Conservation (phyloP, 176 grass and related monocot genomes). For the Eleusine indica region DNA sequence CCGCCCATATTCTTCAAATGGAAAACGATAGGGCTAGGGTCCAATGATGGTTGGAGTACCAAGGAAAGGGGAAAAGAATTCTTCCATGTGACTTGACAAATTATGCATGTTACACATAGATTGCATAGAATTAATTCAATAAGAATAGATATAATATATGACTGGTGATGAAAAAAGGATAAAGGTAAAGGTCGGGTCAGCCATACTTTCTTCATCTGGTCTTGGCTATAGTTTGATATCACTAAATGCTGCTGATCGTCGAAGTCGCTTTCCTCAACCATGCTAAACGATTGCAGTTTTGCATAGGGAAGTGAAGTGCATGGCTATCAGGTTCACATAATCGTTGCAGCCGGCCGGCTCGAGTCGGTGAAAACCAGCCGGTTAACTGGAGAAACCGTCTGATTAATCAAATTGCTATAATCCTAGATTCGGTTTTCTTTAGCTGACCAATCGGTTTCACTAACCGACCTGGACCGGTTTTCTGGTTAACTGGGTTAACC, state of each 20-base stretch:
- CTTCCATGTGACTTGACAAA: background rate
- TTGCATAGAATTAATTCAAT: background rate
- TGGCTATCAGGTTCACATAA: background rate
- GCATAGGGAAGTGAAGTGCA: background rate
- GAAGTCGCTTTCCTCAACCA: background rate
- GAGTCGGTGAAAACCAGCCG: too few relatives aligned
- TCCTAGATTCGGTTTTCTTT: too few relatives aligned
- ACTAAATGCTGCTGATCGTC: background rate
- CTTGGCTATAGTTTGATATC: background rate
- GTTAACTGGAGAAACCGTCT: too few relatives aligned
- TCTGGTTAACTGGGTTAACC: too few relatives aligned
- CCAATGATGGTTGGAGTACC: background rate
- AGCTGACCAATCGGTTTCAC: too few relatives aligned
- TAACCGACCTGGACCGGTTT: too few relatives aligned
- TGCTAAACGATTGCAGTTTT: background rate
- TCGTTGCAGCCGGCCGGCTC: too few relatives aligned
- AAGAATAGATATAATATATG: background rate
- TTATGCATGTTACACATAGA: background rate
- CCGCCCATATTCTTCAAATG: constrained; percentile 31
- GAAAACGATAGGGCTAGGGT: constrained; percentile 12
- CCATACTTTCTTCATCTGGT: background rate
- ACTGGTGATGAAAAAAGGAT: background rate
- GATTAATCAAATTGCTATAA: too few relatives aligned
- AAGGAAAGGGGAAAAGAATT: background rate
- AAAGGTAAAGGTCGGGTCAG: background rate